These are phyloP conservation scores for Pichia sp. DNA, from an alignment of 1,139 yeast genomes.

Conservation along the genomic window DNA sequence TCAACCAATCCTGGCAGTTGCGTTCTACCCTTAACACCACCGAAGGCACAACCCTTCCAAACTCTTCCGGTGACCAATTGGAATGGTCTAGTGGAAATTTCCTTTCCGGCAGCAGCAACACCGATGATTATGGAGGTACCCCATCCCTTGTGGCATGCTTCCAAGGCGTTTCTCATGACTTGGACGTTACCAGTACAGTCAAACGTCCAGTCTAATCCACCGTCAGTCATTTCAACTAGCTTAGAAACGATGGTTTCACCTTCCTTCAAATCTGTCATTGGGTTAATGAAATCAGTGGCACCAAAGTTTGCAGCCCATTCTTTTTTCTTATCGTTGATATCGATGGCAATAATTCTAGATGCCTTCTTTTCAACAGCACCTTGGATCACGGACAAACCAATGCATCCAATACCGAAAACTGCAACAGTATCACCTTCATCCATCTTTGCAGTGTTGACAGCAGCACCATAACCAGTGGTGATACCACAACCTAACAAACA, in stretches of 20 bases:
- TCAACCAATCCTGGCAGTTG: slow-evolving; percentile 90
- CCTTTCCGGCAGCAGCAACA: slow-evolving; percentile 98
- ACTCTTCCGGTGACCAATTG: slow-evolving; percentile 98
- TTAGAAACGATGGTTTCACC: slow-evolving; percentile 78
- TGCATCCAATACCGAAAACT: slow-evolving; percentile 96
- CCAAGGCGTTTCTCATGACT: slow-evolving; percentile 94
- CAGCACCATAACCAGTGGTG: slow-evolving; percentile 98
- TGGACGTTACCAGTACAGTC: slow-evolving; percentile 96
- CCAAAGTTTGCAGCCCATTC: slow-evolving; percentile 88
- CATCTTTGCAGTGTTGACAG: slow-evolving; percentile 88
- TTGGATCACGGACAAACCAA: slow-evolving; percentile 91
- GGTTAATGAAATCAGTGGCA: slow-evolving; percentile 92
- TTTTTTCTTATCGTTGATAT: slow-evolving; percentile 77
- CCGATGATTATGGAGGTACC: slow-evolving; percentile 93
- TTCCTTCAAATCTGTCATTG: slow-evolving; percentile 58
- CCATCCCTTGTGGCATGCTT: slow-evolving; percentile 99
- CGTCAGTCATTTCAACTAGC: slow-evolving; percentile 86
- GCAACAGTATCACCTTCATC: slow-evolving; percentile 92
- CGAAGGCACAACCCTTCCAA: slow-evolving; percentile 98
- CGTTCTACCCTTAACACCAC: slow-evolving; percentile 96
- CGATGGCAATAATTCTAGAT: slow-evolving; percentile 77
- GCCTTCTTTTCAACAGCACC: slow-evolving; percentile 88
- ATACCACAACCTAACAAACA: slow-evolving; percentile 97
- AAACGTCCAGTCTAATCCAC: slow-evolving; percentile 92
- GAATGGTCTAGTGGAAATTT: slow-evolving; percentile 95